Base-by-base conservation (phyloP, 768 basidiomycete genomes). In the Pisolithus orientalis region DNA sequence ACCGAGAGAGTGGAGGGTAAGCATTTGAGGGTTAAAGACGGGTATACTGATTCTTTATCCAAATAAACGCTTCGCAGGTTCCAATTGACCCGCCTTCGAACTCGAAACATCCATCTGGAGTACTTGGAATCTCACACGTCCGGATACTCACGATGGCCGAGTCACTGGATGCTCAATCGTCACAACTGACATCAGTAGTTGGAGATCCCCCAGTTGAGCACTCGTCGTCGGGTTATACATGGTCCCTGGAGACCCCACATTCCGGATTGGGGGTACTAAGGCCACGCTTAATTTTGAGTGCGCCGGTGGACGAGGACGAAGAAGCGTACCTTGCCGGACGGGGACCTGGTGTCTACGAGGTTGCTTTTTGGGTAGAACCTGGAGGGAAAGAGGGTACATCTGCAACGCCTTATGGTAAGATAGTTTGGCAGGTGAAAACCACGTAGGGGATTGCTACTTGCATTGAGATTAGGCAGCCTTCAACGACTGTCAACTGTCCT, bases 1-100 rank as follows among this genome's bases (percentile, higher is more conserved):
- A 3, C 79, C 83, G 3, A 69, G 86, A 46, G 56, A 65, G 2
- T 73, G 75, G 65, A 72, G 87, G 65, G 87, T 84, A 58, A 16
- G 79, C 68, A 11, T 9, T 16, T 17, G 32, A 17, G 13, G 32
- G 32, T 31, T 10, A 10, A 31, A 10, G 31, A 31, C 31, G 31
- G 32, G 13, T 13, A 34, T 14, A 11, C 34, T 34, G 34, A 34
- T 11, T 13, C 13, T 42, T 25, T 47, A 14, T 11, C 46, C 21
- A 9, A 34, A 21, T 21, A 21, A 21, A 47, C 17, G 7, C n/a
- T 16, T 17, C 37, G 5, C 55, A 83, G 80, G 83, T 84, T 1
- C 80, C 80, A 5, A 61, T 66, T 1, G 67, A 73, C 9, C 77
- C 78, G 4, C 67, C 68, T 14, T 71, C 73, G 2, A 80, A 80